A percentile compares a stretch with the other conserved stretches of the same genome.
phyloP scores from a whole-genome alignment of 768 basidiomycete genomes.

The Termitomyces eurrhizus region DNA sequence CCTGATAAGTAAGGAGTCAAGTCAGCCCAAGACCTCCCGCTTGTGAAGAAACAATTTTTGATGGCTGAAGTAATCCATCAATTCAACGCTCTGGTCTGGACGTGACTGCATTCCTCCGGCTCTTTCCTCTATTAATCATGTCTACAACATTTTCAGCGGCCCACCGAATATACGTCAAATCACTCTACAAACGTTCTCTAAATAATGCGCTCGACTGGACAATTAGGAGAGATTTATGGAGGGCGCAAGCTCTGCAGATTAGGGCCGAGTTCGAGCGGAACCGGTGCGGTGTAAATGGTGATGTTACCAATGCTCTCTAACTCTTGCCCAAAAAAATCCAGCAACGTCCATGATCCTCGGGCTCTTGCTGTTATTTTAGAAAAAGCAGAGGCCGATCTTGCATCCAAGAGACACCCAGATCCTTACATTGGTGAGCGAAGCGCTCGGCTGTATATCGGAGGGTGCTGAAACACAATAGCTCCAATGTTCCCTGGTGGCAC shows the following conservation, averaged over 20 bases:
- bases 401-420: conserved; percentile 75
- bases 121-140: conserved; percentile 33
- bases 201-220: conserved; percentile 91
- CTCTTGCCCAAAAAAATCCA: conserved; percentile 24
- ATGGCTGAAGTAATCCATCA: conserved; percentile 16
- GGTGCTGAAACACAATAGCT: conserved; percentile 41
- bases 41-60: conserved; percentile 16
- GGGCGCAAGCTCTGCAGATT: conserved; percentile 78
- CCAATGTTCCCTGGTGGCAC: conserved; percentile 85
- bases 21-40: neutral
- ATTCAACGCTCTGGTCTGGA: neutral
- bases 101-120: conserved; percentile 6
- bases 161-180: conserved; percentile 85
- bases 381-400: conserved; percentile 74
- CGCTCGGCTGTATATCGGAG: conserved; percentile 1
- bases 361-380: conserved; percentile 73
- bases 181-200: conserved; percentile 83
- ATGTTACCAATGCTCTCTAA: neutral
- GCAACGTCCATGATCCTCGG: conserved; percentile 82
- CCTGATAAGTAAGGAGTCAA: neutral
- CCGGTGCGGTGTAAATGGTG: conserved; percentile 47
- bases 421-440: conserved; percentile 81
- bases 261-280: conserved; percentile 92
- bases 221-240: conserved; percentile 82
- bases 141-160: conserved; percentile 64